These are phyloP conservation scores for Closterium sp. DNA, from an alignment of 139 green algal species.

Conservation along the genomic window DNA sequence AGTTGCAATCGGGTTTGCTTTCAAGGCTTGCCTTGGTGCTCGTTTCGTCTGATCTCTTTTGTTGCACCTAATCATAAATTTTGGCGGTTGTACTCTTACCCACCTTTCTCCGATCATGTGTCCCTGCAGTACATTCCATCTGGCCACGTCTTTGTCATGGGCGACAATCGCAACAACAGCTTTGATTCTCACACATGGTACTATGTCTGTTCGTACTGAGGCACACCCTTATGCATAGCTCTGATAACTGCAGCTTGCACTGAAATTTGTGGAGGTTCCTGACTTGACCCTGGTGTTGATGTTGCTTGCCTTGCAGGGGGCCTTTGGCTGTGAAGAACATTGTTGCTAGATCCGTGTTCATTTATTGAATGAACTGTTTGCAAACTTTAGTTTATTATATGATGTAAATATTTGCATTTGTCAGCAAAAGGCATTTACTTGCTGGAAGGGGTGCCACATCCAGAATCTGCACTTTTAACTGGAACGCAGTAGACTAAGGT, in stretches of 20 bases:
- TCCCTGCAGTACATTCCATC: constrained; percentile 70
- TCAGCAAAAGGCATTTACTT: too few species aligned
- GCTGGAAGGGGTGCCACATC: too few species aligned
- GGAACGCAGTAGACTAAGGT: too few species aligned
- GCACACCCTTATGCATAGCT: background rate
- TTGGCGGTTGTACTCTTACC: too few species aligned
- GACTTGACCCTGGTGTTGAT: background rate
- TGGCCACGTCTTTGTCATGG: constrained; percentile 88
- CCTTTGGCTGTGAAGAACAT: background rate
- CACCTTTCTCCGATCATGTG: too few species aligned
- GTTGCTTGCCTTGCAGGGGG: background rate
- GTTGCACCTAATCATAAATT: too few species aligned
- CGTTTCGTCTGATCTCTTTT: background rate
- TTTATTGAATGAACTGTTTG: background rate
- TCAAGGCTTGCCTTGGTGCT: background rate
- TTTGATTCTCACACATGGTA: constrained; percentile 96
- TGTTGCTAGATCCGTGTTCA: background rate
- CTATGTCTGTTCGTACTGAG: background rate
- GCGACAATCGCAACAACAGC: constrained; percentile 98
- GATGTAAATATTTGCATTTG: background rate
- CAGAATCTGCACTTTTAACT: too few species aligned
- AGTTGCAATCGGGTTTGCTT: background rate
- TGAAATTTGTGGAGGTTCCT: background rate
- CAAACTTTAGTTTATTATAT: background rate
- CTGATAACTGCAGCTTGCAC: background rate